These are phyloP conservation scores for Botrytis fragariae DNA, from an alignment of 2,329 filamentous ascomycete genomes.

Conservation along the genomic window DNA sequence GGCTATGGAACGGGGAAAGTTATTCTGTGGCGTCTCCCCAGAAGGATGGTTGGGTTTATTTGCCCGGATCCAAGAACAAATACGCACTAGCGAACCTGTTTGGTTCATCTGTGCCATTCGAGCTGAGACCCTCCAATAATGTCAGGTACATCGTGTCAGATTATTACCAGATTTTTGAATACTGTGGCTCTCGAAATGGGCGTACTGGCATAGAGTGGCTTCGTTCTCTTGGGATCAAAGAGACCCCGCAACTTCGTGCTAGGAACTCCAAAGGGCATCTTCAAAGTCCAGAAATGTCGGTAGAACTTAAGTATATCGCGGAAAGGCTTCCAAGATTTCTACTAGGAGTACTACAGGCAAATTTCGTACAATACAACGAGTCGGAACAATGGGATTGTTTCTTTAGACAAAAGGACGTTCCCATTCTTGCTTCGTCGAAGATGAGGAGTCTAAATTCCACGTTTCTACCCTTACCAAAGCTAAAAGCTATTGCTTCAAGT, in stretches of 20 bases:
- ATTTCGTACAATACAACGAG: neutral
- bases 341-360: too few species aligned
- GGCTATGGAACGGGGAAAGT: too few species aligned
- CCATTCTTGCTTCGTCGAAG: neutral
- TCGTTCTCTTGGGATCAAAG: neutral
- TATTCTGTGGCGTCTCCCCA: too few species aligned
- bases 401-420: rapidly evolving
- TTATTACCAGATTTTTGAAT: neutral
- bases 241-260: neutral
- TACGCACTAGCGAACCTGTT: too few species aligned
- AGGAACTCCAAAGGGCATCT: neutral
- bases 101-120: too few species aligned
- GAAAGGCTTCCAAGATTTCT: rapidly evolving
- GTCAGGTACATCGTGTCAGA: too few species aligned
- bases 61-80: too few species aligned
- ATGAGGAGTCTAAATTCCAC: rapidly evolving
- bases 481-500: rapidly evolving
- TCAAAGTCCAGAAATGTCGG: neutral
- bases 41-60: too few species aligned
- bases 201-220: neutral
- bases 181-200: neutral
- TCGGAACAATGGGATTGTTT: neutral
- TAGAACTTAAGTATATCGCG: rapidly evolving
- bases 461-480: neutral
- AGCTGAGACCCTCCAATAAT: too few species aligned